Conservation (phyloP, 208 protist species). For the Angomonas ambiguus region DNA sequence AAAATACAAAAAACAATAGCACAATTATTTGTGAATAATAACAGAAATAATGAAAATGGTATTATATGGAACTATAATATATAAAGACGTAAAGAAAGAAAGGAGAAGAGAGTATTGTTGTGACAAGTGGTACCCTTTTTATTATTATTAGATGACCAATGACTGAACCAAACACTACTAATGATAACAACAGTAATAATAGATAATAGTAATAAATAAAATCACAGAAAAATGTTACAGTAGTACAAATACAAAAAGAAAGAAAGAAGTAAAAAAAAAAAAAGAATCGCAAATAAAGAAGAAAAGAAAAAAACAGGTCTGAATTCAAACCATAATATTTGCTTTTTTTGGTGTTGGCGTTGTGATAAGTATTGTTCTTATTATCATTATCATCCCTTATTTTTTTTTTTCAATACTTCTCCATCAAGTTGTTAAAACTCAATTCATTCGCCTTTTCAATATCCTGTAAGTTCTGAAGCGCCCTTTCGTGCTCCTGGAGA, state of each 20-base stretch:
- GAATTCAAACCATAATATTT: not conserved
- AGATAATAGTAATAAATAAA: not conserved
- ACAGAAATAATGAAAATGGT: too few relatives aligned
- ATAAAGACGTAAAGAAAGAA: too few relatives aligned
- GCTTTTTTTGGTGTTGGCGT: not conserved
- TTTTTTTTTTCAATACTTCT: not conserved
- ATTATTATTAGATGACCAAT: not conserved
- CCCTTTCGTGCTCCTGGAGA: not conserved
- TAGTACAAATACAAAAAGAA: not conserved
- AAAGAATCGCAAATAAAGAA: constrained; percentile 8
- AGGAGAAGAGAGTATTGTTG: too few relatives aligned
- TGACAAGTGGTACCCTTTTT: too few relatives aligned
- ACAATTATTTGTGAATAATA: not conserved
- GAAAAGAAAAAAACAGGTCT: constrained; percentile 4
- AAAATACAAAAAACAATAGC: constrained; percentile 1
- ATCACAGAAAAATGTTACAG: not conserved
- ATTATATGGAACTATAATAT: too few relatives aligned
- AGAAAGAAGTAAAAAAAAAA: constrained; percentile 9
- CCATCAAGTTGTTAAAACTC: not conserved
- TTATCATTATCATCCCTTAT: not conserved
- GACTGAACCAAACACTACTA: not conserved
- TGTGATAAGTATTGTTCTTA: not conserved
- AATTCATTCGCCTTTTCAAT: not conserved
- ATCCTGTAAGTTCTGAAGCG: not conserved
- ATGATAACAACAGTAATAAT: too few relatives aligned